Conservation (phyloP, 1,284 basidiomycete genomes). For the Stygiomarasmius scandens region DNA sequence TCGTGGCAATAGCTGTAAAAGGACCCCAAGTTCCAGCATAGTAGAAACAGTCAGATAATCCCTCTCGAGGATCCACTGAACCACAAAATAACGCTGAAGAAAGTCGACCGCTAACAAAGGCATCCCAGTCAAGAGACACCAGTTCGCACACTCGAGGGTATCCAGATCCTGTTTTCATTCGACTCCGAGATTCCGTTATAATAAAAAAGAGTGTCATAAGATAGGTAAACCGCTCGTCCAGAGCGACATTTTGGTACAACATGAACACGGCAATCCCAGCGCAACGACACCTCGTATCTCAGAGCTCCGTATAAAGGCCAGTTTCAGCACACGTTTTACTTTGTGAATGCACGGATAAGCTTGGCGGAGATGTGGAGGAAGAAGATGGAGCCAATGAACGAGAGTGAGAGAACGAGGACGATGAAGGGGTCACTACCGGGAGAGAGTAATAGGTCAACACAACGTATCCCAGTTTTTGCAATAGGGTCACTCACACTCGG, state of each 20-base stretch:
- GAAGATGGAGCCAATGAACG: slow-evolving; percentile 98
- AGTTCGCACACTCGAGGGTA: background rate
- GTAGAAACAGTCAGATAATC: no score
- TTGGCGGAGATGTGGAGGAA: slow-evolving; percentile 98
- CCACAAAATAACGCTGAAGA: no score
- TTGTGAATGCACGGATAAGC: slow-evolving; percentile 88
- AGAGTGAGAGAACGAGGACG: slow-evolving; percentile 94
- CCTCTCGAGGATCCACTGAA: no score
- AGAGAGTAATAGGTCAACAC: slow-evolving; percentile 9
- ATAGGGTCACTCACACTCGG: slow-evolving; percentile 78
- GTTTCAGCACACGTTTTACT: slow-evolving; percentile 45
- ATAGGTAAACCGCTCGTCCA: slow-evolving; percentile 1
- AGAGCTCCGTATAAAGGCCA: background rate
- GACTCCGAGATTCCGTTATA: background rate
- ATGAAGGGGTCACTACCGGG: slow-evolving; percentile 91
- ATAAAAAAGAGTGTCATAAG: slow-evolving; percentile 12
- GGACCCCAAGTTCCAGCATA: no score
- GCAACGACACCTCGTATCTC: background rate
- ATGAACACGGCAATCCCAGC: slow-evolving; percentile 1
- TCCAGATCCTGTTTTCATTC: background rate
- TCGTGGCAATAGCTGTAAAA: no score
- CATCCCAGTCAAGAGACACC: background rate
- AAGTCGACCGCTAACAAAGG: background rate
- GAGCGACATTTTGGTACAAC: slow-evolving; percentile 24
- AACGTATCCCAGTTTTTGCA: slow-evolving; percentile 2